Conservation (phyloP, 2,329 filamentous ascomycete species). For the Curvularia sp. region DNA sequence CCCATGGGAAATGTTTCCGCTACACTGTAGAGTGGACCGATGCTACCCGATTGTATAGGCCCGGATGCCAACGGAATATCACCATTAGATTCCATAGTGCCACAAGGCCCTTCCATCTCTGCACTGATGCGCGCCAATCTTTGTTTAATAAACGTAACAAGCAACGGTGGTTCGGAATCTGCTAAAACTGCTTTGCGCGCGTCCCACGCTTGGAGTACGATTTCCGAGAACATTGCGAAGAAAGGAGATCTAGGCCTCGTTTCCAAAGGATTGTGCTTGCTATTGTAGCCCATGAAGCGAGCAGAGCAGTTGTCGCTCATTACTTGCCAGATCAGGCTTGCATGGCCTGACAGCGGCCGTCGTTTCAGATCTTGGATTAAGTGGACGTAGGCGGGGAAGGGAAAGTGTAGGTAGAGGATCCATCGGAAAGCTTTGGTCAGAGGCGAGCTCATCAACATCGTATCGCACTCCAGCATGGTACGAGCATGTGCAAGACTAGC, state of each 20-base stretch:
- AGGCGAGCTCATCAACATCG: constrained; percentile 54
- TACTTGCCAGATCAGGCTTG: constrained; percentile 52
- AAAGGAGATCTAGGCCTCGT: constrained; percentile 32
- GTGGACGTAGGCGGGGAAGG: constrained; percentile 59
- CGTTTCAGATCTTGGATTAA: constrained; percentile 54
- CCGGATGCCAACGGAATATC: not conserved
- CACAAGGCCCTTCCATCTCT: not conserved
- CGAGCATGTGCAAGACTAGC: constrained; percentile 45
- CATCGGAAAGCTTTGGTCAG: constrained; percentile 54
- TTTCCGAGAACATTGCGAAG: constrained; percentile 58
- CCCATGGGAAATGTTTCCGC: constrained; percentile 5
- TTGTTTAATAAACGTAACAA: constrained; percentile 14
- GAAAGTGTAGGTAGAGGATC: constrained; percentile 56
- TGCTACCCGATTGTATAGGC: constrained; percentile 4
- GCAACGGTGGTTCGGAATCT: constrained; percentile 12
- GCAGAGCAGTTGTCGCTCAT: constrained; percentile 58
- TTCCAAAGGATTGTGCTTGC: constrained; percentile 26
- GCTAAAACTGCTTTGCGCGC: constrained; percentile 21
- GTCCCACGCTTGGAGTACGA: constrained; percentile 63
- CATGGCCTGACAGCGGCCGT: constrained; percentile 47
- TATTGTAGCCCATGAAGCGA: constrained; percentile 37
- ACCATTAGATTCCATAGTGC: not conserved
- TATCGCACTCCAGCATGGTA: constrained; percentile 57
- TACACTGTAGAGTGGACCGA: constrained; percentile 1
- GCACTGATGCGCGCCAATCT: constrained; percentile 5